Conservation (phyloP, 2,329 filamentous ascomycete species). For the Verticillium longisporum region DNA sequence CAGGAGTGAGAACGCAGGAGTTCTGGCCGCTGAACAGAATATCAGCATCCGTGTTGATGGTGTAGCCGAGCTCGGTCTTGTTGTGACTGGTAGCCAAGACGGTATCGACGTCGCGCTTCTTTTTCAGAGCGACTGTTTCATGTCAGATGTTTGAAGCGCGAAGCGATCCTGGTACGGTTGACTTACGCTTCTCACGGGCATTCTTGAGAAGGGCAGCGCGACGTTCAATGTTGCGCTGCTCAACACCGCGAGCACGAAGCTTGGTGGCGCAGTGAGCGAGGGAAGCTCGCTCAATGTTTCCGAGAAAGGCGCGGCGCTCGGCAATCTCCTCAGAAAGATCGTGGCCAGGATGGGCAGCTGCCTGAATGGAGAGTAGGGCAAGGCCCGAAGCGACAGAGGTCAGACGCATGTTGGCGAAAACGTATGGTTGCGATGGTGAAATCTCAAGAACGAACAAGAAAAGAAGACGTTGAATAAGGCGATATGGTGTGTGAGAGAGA, state of each 20-base stretch:
- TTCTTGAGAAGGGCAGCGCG: slow-evolving; percentile 32
- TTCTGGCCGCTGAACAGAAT: slow-evolving; percentile 27
- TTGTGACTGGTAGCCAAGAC: slow-evolving; percentile 26
- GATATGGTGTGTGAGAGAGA: background rate
- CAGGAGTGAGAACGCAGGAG: slow-evolving; percentile 37
- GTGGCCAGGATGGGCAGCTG: slow-evolving; percentile 39
- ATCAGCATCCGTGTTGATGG: slow-evolving; percentile 17
- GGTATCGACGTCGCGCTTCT: slow-evolving; percentile 22
- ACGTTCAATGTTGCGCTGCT: slow-evolving; percentile 34
- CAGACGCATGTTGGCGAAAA: slow-evolving; percentile 4
- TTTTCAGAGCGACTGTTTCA: slow-evolving; percentile 14
- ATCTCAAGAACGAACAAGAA: background rate
- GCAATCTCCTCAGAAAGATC: slow-evolving; percentile 38
- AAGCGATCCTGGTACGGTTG: too few species aligned
- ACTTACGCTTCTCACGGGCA: slow-evolving; percentile 29
- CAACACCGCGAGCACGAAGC: slow-evolving; percentile 39
- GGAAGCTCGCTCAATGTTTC: slow-evolving; percentile 29
- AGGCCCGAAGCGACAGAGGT: slow-evolving; percentile 8
- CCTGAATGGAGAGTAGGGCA: slow-evolving; percentile 7
- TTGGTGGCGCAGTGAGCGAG: slow-evolving; percentile 38
- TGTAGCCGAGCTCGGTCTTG: slow-evolving; percentile 23
- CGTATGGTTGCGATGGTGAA: background rate
- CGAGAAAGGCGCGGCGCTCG: slow-evolving; percentile 39
- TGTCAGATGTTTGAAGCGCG: background rate
- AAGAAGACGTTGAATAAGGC: background rate